Evolutionary conservation across 2,329 filamentous ascomycete genomes (phyloP).

Genomic region (Colletotrichum theobromicola): DNA sequence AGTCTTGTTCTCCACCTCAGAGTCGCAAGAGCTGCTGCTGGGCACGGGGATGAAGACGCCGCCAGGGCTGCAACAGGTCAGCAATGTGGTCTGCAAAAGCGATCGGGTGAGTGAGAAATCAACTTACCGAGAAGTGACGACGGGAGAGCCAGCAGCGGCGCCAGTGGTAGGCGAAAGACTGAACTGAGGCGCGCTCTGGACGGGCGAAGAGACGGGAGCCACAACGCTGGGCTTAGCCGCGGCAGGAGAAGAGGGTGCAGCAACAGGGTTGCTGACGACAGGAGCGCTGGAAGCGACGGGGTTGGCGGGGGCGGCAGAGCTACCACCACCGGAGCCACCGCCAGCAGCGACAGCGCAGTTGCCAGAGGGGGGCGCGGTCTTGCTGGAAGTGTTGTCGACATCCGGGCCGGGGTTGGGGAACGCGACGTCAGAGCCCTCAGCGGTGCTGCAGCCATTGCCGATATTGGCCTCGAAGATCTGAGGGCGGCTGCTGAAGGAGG

Average conservation of each 20-base stretch:
- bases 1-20: constrained; percentile 19
- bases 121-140: constrained; percentile 30
- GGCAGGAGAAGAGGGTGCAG: neutral
- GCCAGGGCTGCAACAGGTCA: constrained; percentile 39
- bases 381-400: constrained; percentile 44
- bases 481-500: constrained; percentile 61
- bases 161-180: constrained; percentile 1
- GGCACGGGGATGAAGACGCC: constrained; percentile 47
- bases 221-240: neutral
- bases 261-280: neutral
- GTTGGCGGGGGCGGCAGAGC: constrained; percentile 1
- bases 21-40: constrained; percentile 12
- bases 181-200: neutral
- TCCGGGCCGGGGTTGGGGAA: constrained; percentile 71
- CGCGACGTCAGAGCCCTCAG: constrained; percentile 60
- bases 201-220: neutral
- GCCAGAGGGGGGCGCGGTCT: constrained; percentile 40
- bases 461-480: constrained; percentile 76
- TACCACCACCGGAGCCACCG: constrained; percentile 28
- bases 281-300: constrained; percentile 22
- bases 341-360: constrained; percentile 38
- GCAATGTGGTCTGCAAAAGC: constrained; percentile 2
- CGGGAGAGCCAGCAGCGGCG: constrained; percentile 16
- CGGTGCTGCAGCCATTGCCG: constrained; percentile 62
- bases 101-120: neutral